Evolutionary conservation across 2,329 filamentous ascomycete species (phyloP).

Genomic region (Phaeosphaeriaceae sp.): DNA sequence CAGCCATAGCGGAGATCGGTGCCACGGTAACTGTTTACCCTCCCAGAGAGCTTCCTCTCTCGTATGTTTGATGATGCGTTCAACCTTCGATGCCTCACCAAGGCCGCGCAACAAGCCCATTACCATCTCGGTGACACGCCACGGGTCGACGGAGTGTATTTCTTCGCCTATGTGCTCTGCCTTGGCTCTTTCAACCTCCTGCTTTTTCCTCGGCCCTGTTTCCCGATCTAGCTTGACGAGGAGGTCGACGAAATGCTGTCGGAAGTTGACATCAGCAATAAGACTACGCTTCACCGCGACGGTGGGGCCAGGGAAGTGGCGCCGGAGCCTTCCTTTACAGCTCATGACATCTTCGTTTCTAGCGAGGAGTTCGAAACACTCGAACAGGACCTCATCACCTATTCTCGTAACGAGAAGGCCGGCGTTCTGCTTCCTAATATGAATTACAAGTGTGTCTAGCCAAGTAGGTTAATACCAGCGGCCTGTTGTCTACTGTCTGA

Average conservation of each 20-base stretch:
- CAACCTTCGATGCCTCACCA: slow-evolving; percentile 30
- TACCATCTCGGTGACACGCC: slow-evolving; percentile 60
- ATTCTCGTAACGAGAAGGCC: slow-evolving; percentile 49
- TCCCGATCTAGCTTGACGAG: too few relatives aligned
- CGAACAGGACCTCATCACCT: slow-evolving; percentile 37
- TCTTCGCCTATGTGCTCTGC: slow-evolving; percentile 46
- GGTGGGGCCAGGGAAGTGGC: too few relatives aligned
- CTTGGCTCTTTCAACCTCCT: slow-evolving; percentile 48
- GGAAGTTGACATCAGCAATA: too few relatives aligned
- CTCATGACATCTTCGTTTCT: slow-evolving; percentile 45
- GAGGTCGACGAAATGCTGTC: too few relatives aligned
- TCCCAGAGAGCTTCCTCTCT: slow-evolving; percentile 62
- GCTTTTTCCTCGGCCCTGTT: too few relatives aligned
- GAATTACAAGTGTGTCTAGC: slow-evolving; percentile 37
- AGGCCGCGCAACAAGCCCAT: slow-evolving; percentile 47
- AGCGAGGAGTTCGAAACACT: slow-evolving; percentile 57
- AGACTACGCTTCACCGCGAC: too few relatives aligned
- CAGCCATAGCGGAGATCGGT: slow-evolving; percentile 61
- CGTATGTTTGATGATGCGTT: slow-evolving; percentile 56
- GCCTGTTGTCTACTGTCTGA: background rate
- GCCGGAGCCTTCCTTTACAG: background rate
- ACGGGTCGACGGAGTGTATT: slow-evolving; percentile 58
- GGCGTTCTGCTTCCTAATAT: slow-evolving; percentile 56
- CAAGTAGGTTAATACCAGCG: background rate
- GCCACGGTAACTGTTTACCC: slow-evolving; percentile 52